A percentile compares a stretch with the other conserved stretches of the same genome.
phyloP scores from a whole-genome alignment of 2,329 filamentous ascomycete species.

The Paecilomyces sp. region DNA sequence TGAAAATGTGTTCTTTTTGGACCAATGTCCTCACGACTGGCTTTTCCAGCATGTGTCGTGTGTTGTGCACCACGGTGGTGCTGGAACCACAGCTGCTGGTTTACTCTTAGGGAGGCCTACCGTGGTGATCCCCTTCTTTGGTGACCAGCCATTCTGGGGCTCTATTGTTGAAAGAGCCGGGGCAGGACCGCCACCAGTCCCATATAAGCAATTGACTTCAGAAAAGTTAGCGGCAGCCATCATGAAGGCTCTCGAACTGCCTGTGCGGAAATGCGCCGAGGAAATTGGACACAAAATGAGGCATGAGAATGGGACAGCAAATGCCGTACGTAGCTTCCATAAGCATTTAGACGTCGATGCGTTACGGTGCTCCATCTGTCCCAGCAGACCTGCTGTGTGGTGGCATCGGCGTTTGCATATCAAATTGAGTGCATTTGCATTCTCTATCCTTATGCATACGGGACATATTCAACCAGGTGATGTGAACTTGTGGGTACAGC shows the following conservation, averaged over 20 bases:
- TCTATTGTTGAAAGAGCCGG: constrained; percentile 44
- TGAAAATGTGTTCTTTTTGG: constrained; percentile 43
- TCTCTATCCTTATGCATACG: not conserved
- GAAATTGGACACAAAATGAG: constrained; percentile 30
- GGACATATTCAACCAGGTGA: not conserved
- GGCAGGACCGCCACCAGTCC: constrained; percentile 44
- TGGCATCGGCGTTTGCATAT: not conserved
- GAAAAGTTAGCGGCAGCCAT: constrained; percentile 42
- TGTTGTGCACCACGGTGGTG: constrained; percentile 54
- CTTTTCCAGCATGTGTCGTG: constrained; percentile 49
- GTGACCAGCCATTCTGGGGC: constrained; percentile 50
- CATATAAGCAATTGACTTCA: constrained; percentile 38
- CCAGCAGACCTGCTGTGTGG: not conserved
- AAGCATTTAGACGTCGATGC: not conserved
- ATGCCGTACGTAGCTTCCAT: not conserved
- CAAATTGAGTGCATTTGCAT: not conserved
- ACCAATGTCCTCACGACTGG: constrained; percentile 53
- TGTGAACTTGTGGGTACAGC: not conserved
- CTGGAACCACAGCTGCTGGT: constrained; percentile 52
- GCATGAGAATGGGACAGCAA: not conserved
- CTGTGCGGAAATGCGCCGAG: constrained; percentile 21
- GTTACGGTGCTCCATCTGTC: not conserved
- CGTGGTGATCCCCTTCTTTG: constrained; percentile 51
- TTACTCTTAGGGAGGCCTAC: constrained; percentile 47
- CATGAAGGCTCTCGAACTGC: constrained; percentile 30